phyloP scores from a whole-genome alignment of 1,284 basidiomycete genomes.

The Phaffia rhodozyma region DNA sequence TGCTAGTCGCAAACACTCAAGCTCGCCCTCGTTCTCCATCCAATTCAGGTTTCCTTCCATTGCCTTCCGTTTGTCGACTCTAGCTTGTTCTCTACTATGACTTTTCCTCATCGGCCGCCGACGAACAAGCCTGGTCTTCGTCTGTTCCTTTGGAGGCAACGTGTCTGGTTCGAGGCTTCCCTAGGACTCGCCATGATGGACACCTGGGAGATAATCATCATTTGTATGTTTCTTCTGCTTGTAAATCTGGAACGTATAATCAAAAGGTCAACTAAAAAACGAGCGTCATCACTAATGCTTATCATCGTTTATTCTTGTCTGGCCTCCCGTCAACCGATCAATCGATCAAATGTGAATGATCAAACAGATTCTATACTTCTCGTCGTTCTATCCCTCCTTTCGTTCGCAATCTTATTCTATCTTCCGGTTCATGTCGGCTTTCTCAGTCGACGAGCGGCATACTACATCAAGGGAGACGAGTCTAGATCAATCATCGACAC shows the following conservation, averaged over 20 bases:
- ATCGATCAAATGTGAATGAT: neutral
- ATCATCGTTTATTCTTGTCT: neutral
- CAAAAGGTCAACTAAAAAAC: neutral
- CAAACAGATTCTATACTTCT: slow-evolving; percentile 27
- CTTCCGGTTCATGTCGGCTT: slow-evolving; percentile 33
- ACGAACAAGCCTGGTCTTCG: neutral
- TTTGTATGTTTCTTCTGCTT: slow-evolving; percentile 23
- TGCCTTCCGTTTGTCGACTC: slow-evolving; percentile 20
- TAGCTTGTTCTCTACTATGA: slow-evolving; percentile 1
- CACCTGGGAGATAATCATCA: slow-evolving; percentile 31
- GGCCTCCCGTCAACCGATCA: neutral
- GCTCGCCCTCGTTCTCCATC: slow-evolving; percentile 8
- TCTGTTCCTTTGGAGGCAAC: slow-evolving; percentile 9
- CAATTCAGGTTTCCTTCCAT: neutral
- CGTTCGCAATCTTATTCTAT: slow-evolving; percentile 33
- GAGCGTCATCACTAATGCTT: neutral
- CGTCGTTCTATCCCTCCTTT: slow-evolving; percentile 31
- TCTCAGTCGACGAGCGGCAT: slow-evolving; percentile 32
- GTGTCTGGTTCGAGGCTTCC: slow-evolving; percentile 28
- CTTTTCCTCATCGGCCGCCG: slow-evolving; percentile 14
- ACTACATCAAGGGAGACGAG: slow-evolving; percentile 37
- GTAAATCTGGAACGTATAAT: neutral
- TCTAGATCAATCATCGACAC: neutral
- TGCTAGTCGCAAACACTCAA: too few relatives aligned
- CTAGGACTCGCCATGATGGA: slow-evolving; percentile 34